Evolutionary conservation across 2,329 filamentous ascomycete species (phyloP).

Genomic region (Scytalidium sp.): DNA sequence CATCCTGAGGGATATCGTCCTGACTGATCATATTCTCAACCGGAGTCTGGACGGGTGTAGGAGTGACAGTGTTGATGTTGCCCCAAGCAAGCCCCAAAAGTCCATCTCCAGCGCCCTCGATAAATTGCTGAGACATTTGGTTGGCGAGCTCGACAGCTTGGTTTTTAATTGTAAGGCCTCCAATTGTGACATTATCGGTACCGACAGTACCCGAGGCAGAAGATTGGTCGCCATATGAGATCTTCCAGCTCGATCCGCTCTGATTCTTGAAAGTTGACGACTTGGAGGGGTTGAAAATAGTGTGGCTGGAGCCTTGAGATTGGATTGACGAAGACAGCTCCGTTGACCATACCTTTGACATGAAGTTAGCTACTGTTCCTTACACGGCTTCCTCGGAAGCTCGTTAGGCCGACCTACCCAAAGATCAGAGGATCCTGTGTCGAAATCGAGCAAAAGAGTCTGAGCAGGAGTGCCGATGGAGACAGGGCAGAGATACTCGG

Average conservation of each 20-base stretch:
- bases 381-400: not conserved
- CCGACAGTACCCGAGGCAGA: conserved; percentile 63
- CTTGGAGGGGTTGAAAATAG: conserved; percentile 56
- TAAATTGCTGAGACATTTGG: conserved; percentile 55
- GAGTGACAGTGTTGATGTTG: conserved; percentile 59
- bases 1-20: conserved; percentile 43
- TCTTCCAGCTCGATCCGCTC: conserved; percentile 55
- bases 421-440: conserved; percentile 68
- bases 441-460: conserved; percentile 61
- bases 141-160: conserved; percentile 66
- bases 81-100: conserved; percentile 65
- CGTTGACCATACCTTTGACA: conserved; percentile 51
- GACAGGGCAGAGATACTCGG: conserved; percentile 62
- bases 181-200: conserved; percentile 59
- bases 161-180: conserved; percentile 56
- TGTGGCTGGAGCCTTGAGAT: conserved; percentile 38
- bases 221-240: conserved; percentile 67
- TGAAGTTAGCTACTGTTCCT: conserved; percentile 7
- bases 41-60: conserved; percentile 54
- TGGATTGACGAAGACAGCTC: conserved; percentile 36
- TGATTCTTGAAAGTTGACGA: conserved; percentile 56
- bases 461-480: conserved; percentile 64
- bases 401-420: conserved; percentile 48
- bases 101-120: conserved; percentile 55
- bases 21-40: conserved; percentile 68